Conservation (phyloP, 805 yeast species). For the Sugiyamaella chiloensis region DNA sequence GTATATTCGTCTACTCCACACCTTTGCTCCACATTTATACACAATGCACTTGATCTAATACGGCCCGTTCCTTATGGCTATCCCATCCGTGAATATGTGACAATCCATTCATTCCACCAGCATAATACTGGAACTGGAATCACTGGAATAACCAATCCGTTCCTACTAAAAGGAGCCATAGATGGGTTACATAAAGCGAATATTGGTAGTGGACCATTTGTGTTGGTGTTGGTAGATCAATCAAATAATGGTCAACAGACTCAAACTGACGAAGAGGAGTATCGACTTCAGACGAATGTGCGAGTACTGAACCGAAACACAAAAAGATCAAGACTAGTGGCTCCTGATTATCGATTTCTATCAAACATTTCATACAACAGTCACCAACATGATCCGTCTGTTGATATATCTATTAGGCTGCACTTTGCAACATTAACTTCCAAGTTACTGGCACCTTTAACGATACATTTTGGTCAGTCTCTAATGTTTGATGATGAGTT, state of each 20-base stretch:
- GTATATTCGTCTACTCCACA: conserved; percentile 25
- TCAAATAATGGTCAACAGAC: neutral
- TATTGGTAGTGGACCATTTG: neutral
- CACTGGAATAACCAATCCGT: conserved; percentile 27
- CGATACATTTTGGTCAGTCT: conserved; percentile 14
- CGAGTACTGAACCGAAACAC: conserved; percentile 11
- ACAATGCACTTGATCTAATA: conserved; percentile 22
- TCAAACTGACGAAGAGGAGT: conserved; percentile 7
- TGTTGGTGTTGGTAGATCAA: neutral
- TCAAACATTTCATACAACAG: neutral
- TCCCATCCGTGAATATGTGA: conserved; percentile 26
- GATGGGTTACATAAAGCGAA: neutral
- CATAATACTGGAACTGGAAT: conserved; percentile 13
- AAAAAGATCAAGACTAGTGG: conserved; percentile 8
- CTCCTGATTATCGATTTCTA: conserved; percentile 18
- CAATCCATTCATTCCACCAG: conserved; percentile 24
- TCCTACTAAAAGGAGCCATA: conserved; percentile 13
- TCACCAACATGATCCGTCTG: conserved; percentile 2
- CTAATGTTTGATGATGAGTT: conserved; percentile 13
- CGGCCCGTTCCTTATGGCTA: conserved; percentile 21
- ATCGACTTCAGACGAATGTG: conserved; percentile 6
- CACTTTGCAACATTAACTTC: conserved; percentile 24
- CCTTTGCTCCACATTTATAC: conserved; percentile 23
- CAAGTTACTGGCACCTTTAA: conserved; percentile 21
- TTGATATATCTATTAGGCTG: conserved; percentile 16